Conservation (phyloP, 2,329 filamentous ascomycete species). For the Talaromyces sp. region DNA sequence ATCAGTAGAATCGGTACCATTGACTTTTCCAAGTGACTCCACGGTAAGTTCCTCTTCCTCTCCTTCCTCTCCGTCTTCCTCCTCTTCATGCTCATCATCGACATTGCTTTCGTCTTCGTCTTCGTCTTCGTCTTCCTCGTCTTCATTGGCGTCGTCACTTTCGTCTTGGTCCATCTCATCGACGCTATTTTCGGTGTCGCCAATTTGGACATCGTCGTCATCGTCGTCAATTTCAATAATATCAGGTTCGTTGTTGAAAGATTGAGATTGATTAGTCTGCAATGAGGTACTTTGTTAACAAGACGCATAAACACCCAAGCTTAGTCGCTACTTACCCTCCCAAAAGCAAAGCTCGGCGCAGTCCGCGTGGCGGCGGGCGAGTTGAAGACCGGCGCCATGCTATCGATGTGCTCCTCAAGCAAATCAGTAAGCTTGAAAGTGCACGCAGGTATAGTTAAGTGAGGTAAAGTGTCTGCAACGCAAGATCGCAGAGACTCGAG, state of each 20-base stretch:
- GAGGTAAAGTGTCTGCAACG: not conserved
- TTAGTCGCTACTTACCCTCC: slow-evolving; percentile 26
- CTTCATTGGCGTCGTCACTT: slow-evolving; percentile 38
- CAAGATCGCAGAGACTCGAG: not conserved
- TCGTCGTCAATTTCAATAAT: slow-evolving; percentile 40
- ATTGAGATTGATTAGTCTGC: slow-evolving; percentile 23
- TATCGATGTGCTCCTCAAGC: not conserved
- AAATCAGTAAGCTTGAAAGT: not conserved
- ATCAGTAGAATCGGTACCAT: slow-evolving; percentile 26
- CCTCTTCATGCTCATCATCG: slow-evolving; percentile 24
- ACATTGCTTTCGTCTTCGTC: slow-evolving; percentile 15
- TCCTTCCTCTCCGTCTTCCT: slow-evolving; percentile 26
- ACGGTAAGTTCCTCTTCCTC: slow-evolving; percentile 26
- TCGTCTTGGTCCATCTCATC: slow-evolving; percentile 25
- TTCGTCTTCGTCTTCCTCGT: slow-evolving; percentile 30
- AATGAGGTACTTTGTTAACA: slow-evolving; percentile 12
- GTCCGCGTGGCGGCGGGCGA: slow-evolving; percentile 28
- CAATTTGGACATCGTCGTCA: slow-evolving; percentile 26
- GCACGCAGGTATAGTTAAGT: not conserved
- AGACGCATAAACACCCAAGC: slow-evolving; percentile 13
- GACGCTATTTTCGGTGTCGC: slow-evolving; percentile 23
- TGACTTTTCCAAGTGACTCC: slow-evolving; percentile 27
- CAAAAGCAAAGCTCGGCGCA: slow-evolving; percentile 25
- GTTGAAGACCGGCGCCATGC: slow-evolving; percentile 41
- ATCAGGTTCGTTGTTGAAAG: slow-evolving; percentile 31